A percentile compares a stretch with the other conserved stretches of the same genome.
Evolutionary conservation across 768 basidiomycete species (phyloP).

Genomic region (Auricularia cornea): DNA sequence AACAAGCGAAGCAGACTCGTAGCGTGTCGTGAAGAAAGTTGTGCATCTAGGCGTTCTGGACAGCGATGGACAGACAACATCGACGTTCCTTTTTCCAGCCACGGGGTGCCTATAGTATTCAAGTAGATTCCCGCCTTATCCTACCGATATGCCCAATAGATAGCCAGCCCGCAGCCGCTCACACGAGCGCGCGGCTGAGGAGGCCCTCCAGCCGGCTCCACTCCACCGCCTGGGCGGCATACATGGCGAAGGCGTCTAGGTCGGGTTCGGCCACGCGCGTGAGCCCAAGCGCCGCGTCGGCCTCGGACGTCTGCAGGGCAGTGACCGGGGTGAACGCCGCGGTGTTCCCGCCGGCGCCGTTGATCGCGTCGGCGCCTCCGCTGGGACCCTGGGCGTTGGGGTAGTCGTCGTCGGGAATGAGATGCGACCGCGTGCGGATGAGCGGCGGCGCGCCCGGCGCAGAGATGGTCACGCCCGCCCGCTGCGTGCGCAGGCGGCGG

Average conservation of each 20-base stretch:
- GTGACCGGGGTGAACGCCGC: slow-evolving; percentile 61
- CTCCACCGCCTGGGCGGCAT: slow-evolving; percentile 79
- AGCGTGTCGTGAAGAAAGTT: too few species aligned
- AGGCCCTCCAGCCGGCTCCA: slow-evolving; percentile 73
- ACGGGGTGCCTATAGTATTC: background rate
- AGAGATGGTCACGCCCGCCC: background rate
- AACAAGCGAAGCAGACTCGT: too few species aligned
- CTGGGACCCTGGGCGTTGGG: slow-evolving; percentile 10
- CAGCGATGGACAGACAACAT: background rate
- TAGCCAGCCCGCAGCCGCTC: background rate
- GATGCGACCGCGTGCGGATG: background rate
- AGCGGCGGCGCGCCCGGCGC: too few species aligned
- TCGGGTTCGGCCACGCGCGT: slow-evolving; percentile 81
- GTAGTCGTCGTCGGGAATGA: background rate
- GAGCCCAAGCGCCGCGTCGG: slow-evolving; percentile 66
- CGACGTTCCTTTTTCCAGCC: background rate
- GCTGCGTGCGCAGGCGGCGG: background rate
- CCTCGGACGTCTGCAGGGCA: slow-evolving; percentile 62
- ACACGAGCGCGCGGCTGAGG: slow-evolving; percentile 56
- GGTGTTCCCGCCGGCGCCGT: slow-evolving; percentile 20
- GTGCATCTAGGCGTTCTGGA: too few species aligned
- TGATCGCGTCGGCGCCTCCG: slow-evolving; percentile 12
- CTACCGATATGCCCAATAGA: background rate
- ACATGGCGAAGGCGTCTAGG: slow-evolving; percentile 75
- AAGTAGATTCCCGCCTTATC: background rate